These are phyloP conservation scores for Paraleonurus japonicus DNA, from an alignment of 257 asterid genomes.

Conservation along the genomic window DNA sequence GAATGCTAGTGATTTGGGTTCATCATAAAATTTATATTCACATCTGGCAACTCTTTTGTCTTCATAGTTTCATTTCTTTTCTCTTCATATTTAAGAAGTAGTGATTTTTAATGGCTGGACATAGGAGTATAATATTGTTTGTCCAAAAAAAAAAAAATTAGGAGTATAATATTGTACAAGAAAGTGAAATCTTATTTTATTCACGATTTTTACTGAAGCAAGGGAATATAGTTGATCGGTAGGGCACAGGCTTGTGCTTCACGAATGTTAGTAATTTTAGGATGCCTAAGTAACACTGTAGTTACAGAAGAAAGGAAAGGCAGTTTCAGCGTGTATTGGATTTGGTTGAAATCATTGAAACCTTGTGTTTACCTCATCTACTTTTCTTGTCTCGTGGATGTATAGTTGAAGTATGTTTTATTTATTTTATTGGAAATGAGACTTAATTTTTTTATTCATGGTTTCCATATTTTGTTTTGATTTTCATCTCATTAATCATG, in stretches of 20 bases:
- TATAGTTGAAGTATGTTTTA: neutral
- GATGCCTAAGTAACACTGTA: neutral
- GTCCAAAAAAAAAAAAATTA: too few species aligned
- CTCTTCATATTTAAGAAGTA: neutral
- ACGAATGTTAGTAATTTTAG: neutral
- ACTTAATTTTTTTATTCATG: neutral
- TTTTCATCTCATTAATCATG: neutral
- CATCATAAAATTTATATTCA: neutral
- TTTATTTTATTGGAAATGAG: neutral
- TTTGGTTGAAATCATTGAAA: slow-evolving; percentile 4
- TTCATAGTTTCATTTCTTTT: neutral
- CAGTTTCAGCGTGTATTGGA: neutral
- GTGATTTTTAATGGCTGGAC: neutral
- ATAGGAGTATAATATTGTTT: too few species aligned
- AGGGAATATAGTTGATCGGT: neutral
- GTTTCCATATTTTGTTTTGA: neutral
- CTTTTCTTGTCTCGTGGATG: neutral
- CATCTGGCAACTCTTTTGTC: neutral
- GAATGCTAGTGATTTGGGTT: neutral
- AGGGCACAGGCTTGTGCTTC: neutral
- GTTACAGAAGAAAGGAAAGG: neutral
- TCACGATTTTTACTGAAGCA: neutral
- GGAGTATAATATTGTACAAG: neutral
- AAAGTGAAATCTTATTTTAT: neutral
- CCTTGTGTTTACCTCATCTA: neutral